Evolutionary conservation across 805 yeast species (phyloP), one percentile per base, ranked within the genome.

Genomic region (Starmerella floris): DNA sequence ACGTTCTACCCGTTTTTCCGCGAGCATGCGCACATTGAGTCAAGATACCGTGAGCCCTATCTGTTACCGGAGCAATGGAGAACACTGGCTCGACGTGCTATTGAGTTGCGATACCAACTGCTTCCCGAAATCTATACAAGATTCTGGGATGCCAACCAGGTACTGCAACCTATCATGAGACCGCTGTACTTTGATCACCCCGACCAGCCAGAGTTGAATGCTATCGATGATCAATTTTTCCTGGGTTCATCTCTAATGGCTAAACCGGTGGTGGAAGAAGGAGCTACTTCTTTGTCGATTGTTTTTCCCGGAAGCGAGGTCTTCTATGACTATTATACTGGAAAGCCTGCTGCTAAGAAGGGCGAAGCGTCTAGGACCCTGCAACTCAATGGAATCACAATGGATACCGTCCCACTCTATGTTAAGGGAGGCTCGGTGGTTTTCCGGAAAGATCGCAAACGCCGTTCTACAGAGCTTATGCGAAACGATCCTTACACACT

Each of bases 1-100:
- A 74, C 82, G 23, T 88, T 93, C 79, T 87, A 88, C 62, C 98
- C 98, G 28, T 91, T 91, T 56, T 88, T 91, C 66, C 70, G 98
- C 55, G 96, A 79, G 0, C 99, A 91, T 63, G 96, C 97, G 0
- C 97, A 91, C 63, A 81, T 88, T 41, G 98, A 91, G 60, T 69
- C 95, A 1, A 70, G 79, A 55, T 76, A 97, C 62, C 73, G 95
- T 49, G 98, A 91, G 59, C 98, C 98, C 1, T 88, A 84, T 78
- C 59, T 88, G 36, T 68, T 80, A 2, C 37, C 30, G 4, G 40
- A 16, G 13, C 36, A 23, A 2, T 39, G 28, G 36, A 41, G 32
- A 8, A 31, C 30, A 16, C 40, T 40, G 2, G 37, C 41, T 5
- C 38, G 46, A 5, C 78, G 81, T 36, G 79, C 94, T 0, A 69